These are phyloP conservation scores for Penicillium malachiteum DNA, from an alignment of 495 filamentous ascomycete genomes.

Conservation along the genomic window DNA sequence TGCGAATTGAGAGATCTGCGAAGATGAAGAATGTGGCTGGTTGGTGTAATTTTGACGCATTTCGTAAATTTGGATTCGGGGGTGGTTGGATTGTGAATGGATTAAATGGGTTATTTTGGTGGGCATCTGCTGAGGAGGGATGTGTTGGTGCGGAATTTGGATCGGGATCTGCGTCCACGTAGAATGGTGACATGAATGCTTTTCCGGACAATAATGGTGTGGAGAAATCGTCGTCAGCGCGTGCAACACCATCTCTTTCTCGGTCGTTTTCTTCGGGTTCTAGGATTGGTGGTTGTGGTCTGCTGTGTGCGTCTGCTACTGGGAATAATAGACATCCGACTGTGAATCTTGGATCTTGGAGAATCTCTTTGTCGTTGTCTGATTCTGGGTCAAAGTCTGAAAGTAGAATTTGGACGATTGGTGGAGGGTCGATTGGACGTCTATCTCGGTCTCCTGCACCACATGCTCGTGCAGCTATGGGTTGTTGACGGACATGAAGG, in stretches of 20 bases:
- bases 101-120: background rate
- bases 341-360: conserved; percentile 74
- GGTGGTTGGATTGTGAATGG: background rate
- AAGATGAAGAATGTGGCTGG: conserved; percentile 81
- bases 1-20: conserved; percentile 87
- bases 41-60: conserved; percentile 22
- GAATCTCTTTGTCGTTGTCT: conserved; percentile 53
- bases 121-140: conserved; percentile 54
- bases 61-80: conserved; percentile 9
- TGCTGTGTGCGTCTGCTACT: conserved; percentile 40
- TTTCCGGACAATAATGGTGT: conserved; percentile 41
- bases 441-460: conserved; percentile 93
- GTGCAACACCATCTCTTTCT: conserved; percentile 15
- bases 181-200: conserved; percentile 44
- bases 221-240: conserved; percentile 26
- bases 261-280: conserved; percentile 50
- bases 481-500: conserved; percentile 85
- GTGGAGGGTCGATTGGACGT: conserved; percentile 90
- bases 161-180: conserved; percentile 44
- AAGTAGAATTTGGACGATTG: conserved; percentile 84
- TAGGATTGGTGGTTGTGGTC: conserved; percentile 8
- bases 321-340: conserved; percentile 70
- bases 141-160: conserved; percentile 56
- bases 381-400: conserved; percentile 58
- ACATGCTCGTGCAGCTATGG: conserved; percentile 84